Conservation (phyloP, 2,329 filamentous ascomycete species). For the Polychaeton citri region DNA sequence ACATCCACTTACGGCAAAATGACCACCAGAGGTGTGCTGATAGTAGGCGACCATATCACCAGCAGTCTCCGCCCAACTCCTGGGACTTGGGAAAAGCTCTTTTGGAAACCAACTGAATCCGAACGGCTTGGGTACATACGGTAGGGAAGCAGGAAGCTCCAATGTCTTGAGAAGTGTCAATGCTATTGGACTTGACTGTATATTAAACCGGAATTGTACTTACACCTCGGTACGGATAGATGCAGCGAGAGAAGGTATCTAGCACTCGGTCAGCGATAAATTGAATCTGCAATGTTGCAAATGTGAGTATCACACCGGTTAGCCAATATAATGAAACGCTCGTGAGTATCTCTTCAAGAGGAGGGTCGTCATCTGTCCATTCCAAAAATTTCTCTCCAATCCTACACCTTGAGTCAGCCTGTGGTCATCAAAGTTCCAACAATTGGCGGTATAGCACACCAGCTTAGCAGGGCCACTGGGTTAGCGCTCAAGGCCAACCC, state of each 20-base stretch:
- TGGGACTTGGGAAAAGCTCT: slow-evolving; percentile 27
- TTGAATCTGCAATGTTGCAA: no score
- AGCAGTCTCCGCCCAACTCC: slow-evolving; percentile 20
- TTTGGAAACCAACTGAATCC: slow-evolving; percentile 32
- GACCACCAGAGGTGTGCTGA: slow-evolving; percentile 25
- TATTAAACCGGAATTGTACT: neutral
- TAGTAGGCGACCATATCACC: slow-evolving; percentile 24
- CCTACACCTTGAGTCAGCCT: slow-evolving; percentile 16
- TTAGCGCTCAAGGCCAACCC: slow-evolving; percentile 40
- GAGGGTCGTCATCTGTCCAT: slow-evolving; percentile 35
- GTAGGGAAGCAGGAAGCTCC: slow-evolving; percentile 7
- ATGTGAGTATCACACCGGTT: no score
- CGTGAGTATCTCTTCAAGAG: slow-evolving; percentile 30
- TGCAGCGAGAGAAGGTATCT: slow-evolving; percentile 31
- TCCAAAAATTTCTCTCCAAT: slow-evolving; percentile 43
- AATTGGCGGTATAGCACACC: slow-evolving; percentile 19
- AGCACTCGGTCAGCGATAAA: no score
- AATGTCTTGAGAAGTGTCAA: neutral
- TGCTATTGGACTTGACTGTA: no score
- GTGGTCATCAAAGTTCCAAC: neutral
- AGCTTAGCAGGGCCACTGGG: slow-evolving; percentile 44
- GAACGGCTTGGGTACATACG: slow-evolving; percentile 26
- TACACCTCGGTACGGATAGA: slow-evolving; percentile 36
- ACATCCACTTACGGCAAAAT: slow-evolving; percentile 22
- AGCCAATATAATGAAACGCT: slow-evolving; percentile 42